Evolutionary conservation across 345 rosid genomes (phyloP), one percentile per base, ranked within the genome.

Genomic region (Euphorbia lathyris): DNA sequence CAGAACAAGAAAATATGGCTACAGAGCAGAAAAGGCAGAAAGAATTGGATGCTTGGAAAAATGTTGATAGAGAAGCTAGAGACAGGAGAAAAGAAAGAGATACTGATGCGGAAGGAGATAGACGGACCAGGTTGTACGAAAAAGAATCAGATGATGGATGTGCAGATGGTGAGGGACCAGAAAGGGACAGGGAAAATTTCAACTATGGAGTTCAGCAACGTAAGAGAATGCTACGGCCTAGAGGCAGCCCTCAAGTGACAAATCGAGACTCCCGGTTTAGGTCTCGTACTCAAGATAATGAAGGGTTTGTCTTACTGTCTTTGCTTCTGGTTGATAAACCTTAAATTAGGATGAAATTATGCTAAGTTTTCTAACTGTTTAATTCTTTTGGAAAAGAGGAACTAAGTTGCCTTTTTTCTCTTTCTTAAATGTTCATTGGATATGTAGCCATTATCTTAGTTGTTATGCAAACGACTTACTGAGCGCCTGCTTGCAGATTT

Each of bases 141-240:
- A 92, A 87, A 63, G 98, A 92, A 72, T 80, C 89, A 67, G 99
- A 92, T 77, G 99, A 90, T 79, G 98, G 91, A 72, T 80, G 79
- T 79, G 86, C 81, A n/a, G 99, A 90, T 81, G 87, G 80, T 72
- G 98, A 96, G 74, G 94, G 90, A 53, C 50, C 81, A 38, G 99
- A 90, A 71, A 89, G 87, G 84, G 99, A 96, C 63, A 90, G 87
- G 76, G 99, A 89, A 66, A 81, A 72, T 62, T 84, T 96, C 74
- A 85, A 75, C 74, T 83, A 82, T 75, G 99, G 98, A 73, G 90
- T 90, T 73, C 99, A 95, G 80, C 98, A 90, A 83, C 89, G 95
- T 63, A 95, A 90, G 89, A 85, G 97, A 83, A 88, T 93, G 98
- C 93, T 86, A 63, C 82, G 97, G 66, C 90, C 99, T 23, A 89